Base-by-base conservation (phyloP, 1,284 basidiomycete species). In the Peniophora sp. region DNA sequence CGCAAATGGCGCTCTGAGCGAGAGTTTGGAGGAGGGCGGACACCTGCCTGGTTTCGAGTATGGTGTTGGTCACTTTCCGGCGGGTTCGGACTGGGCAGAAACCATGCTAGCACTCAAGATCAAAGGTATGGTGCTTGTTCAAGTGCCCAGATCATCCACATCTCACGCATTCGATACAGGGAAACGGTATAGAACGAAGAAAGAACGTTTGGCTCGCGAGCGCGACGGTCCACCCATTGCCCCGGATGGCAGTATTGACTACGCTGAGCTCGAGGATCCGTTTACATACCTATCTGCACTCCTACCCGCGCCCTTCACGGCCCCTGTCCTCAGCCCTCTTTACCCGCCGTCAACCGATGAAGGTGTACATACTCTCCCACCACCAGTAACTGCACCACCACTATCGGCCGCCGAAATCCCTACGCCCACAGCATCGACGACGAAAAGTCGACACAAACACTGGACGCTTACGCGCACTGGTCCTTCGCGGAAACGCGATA, bases 181-280 rank as follows among this genome's bases (percentile, higher is more conserved):
- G 12, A 88, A 88, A 59, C 75, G 78, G 20, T 87, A 87, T 60
- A 78, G 76, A 50, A 88, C 85, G 1, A 89, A 89, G 68, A 88
- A 85, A 58, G 87, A 89, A 57, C 72, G 86, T 12, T 57, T 88
- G 53, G 73, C 82, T 20, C 74, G 88, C 47, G 86, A 89, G 60
- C 82, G 77, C 54, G 80, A 80, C 52, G 87, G 87, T 0, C 83
- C 82, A 14, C 86, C 86, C 0, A 72, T 73, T 22, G 70, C 71
- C 6, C 59, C 77, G 12, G 85, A 89, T 57, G 87, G 87, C 20
- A 89, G 86, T 64, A 67, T 89, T 24, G 80, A 87, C 62, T 89
- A 87, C 58, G 61, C 72, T 14, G 78, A 86, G 62, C 79, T 89
- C 76, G 87, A 89, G 62, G 83, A 88, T 54, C 85, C 86, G 1